Evolutionary conservation across 2,329 filamentous ascomycete genomes (phyloP), one percentile per base, ranked within the genome.

Genomic region (Sporothrix brunneoviolacea): DNA sequence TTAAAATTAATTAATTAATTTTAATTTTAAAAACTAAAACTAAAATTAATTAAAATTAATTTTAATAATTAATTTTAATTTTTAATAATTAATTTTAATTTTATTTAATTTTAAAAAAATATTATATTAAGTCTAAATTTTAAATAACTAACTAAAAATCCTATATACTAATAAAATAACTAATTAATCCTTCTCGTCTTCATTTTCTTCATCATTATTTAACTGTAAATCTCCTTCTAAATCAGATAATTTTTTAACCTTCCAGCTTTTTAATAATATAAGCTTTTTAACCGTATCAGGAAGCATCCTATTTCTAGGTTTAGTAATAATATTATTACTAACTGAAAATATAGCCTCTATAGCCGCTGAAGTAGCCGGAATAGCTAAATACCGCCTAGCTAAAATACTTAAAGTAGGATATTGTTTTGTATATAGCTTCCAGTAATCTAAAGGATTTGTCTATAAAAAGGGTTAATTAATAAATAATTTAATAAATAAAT

Each of bases 261-360:
- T n/a, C 28, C 28, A 35, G 33, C 30, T 35, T 35, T 35, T 43
- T 30, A 45, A 36, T 35, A 45, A 45, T 21, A 45, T 35, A 12
- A 45, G 4, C 16, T 45, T 15, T 35, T 35, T 45, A 35, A 45
- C 42, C 28, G 28, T 45, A 3, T 36, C 4, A 15, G 28, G 42
- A 21, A 45, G n/a, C 22, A 45, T 16, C 4, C 33, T 3, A 22
- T 45, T 45, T 35, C 28, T 33, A 35, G 9, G 1, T 30, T 45
- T 45, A 4, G 18, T 35, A 22, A 46, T 37, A 22, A 46, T 37
- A 28, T 37, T 37, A 46, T 13, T 37, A 42, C 39, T 30, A 30
- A 42, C 24, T 7, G n/a, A 42, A 42, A 42, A 42, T 28, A 30
- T 8, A 15, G 13, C 6, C 18, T 42, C n/a, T 3, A 42, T 30